Conservation (phyloP, 2,329 filamentous ascomycete species). For the Calycina marina region DNA sequence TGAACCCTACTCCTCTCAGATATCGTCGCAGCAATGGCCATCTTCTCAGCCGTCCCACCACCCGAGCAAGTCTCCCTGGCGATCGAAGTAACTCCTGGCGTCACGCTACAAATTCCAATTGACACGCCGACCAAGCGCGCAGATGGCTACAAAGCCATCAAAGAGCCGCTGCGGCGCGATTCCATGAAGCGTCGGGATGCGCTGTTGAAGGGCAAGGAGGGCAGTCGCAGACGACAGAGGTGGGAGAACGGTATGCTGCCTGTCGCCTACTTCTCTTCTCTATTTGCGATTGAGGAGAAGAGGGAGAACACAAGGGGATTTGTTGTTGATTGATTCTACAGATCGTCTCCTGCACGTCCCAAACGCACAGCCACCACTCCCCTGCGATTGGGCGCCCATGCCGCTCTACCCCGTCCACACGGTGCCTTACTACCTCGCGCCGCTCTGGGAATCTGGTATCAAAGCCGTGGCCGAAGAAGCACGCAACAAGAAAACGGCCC, state of each 20-base stretch:
- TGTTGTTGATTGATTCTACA: conserved; percentile 24
- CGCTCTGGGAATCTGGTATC: conserved; percentile 61
- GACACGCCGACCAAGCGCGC: conserved; percentile 33
- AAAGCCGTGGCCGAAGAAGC: conserved; percentile 36
- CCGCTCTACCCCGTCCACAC: conserved; percentile 66
- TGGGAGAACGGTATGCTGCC: conserved; percentile 77
- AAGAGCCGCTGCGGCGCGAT: conserved; percentile 34
- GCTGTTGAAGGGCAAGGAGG: conserved; percentile 78
- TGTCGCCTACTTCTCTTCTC: conserved; percentile 1
- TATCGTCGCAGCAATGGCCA: conserved; percentile 29
- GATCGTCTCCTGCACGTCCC: conserved; percentile 81
- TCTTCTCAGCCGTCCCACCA: conserved; percentile 38
- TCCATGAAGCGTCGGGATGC: conserved; percentile 34
- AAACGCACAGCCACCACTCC: conserved; percentile 66
- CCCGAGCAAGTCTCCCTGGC: conserved; percentile 25
- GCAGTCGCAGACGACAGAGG: conserved; percentile 67
- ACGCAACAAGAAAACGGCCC: conserved; percentile 24
- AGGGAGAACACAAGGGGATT: neutral
- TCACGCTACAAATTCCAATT: conserved; percentile 60
- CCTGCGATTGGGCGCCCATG: conserved; percentile 68
- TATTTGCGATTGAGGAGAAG: too few species aligned
- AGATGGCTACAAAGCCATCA: conserved; percentile 17
- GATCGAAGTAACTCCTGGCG: conserved; percentile 27
- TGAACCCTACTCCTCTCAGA: neutral
- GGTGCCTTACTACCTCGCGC: conserved; percentile 80